A percentile compares a stretch with the other conserved stretches of the same genome.
phyloP scores from a whole-genome alignment of 1,284 basidiomycete genomes.

The Filobasidium uniguttulatum region DNA sequence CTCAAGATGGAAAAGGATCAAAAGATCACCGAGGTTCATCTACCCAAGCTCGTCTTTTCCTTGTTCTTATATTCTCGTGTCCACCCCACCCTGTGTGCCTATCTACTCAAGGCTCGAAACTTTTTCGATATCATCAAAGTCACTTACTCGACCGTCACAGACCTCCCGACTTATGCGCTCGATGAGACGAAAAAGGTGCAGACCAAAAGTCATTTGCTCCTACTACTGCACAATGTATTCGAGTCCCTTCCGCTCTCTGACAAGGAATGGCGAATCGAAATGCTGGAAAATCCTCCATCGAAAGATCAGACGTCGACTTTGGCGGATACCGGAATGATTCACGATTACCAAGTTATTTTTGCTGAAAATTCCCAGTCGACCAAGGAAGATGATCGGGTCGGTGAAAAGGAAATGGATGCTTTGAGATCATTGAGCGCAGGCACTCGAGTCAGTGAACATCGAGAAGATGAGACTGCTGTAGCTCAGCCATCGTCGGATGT shows the following conservation, averaged over 20 bases:
- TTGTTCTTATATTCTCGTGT: constrained; percentile 10
- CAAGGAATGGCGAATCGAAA: constrained; percentile 14
- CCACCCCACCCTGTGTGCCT: constrained; percentile 1
- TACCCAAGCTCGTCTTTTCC: constrained; percentile 5
- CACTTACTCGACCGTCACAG: constrained; percentile 5
- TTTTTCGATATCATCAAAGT: constrained; percentile 3
- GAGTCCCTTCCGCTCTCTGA: constrained; percentile 10
- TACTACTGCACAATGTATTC: constrained; percentile 10
- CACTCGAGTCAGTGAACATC: neutral
- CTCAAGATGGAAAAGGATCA: constrained; percentile 1
- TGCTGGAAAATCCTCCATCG: constrained; percentile 3
- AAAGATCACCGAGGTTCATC: neutral
- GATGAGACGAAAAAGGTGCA: constrained; percentile 5
- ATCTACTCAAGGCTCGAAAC: neutral
- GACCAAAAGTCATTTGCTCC: constrained; percentile 11
- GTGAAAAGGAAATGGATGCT: constrained; percentile 6
- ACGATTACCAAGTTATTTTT: constrained; percentile 15
- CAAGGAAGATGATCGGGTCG: constrained; percentile 1
- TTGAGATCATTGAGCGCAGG: neutral
- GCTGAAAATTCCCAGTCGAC: neutral
- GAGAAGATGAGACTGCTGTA: constrained; percentile 4
- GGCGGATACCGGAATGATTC: constrained; percentile 8
- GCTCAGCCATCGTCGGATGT: constrained; percentile 3
- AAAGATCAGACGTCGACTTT: neutral
- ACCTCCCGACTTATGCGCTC: neutral